phyloP scores from a whole-genome alignment of 1,284 basidiomycete species.

The Heliocybe sulcata region DNA sequence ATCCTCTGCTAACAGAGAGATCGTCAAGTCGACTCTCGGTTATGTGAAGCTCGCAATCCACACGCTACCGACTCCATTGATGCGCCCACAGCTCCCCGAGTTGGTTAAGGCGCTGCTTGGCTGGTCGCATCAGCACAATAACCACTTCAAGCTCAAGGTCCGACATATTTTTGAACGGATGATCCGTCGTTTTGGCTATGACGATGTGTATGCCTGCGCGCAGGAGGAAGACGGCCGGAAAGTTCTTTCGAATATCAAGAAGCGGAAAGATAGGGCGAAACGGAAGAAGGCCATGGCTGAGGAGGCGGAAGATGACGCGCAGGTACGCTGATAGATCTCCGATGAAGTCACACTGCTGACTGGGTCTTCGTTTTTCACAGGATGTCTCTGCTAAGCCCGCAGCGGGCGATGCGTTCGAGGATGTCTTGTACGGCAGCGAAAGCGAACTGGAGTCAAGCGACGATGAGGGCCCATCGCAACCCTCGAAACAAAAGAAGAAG shows the following conservation, averaged over 20 bases:
- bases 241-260: constrained; percentile 86
- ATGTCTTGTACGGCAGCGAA: constrained; percentile 92
- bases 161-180: constrained; percentile 96
- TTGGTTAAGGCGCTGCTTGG: constrained; percentile 83
- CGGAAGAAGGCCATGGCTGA: constrained; percentile 54
- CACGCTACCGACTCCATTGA: constrained; percentile 64
- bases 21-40: constrained; percentile 93
- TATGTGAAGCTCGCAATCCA: constrained; percentile 94
- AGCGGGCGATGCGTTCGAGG: constrained; percentile 88
- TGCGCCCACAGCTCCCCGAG: constrained; percentile 69
- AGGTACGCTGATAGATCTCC: constrained; percentile 23
- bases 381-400: constrained; percentile 35
- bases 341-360: not conserved
- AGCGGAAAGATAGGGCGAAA: constrained; percentile 85
- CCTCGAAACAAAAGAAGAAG: constrained; percentile 26
- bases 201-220: constrained; percentile 73
- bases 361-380: constrained; percentile 16
- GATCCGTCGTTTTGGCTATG: constrained; percentile 86
- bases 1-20: constrained; percentile 91
- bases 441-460: constrained; percentile 77
- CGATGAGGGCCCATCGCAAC: constrained; percentile 34
- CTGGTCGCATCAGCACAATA: constrained; percentile 97
- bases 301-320: constrained; percentile 46
- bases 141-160: constrained; percentile 97
- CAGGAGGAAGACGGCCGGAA: constrained; percentile 71